Conservation (phyloP, 2,329 filamentous ascomycete species). For the Colletotrichum tanaceti region DNA sequence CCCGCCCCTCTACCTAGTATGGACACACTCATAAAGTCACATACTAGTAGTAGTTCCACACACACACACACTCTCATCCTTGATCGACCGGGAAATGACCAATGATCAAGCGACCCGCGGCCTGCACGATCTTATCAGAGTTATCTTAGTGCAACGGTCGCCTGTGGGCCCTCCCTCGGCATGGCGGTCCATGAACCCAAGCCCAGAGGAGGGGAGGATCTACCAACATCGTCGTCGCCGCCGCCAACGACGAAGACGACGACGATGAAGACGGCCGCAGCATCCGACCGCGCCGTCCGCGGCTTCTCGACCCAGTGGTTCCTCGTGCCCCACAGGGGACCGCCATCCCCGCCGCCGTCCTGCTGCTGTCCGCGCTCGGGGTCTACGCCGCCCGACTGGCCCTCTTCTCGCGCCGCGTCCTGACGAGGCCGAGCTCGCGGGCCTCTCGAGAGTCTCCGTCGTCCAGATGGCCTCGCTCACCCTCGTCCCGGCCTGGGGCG, state of each 20-base stretch:
- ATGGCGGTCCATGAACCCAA: too few species aligned
- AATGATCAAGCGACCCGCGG: background rate
- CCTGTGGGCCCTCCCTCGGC: too few species aligned
- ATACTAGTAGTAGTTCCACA: too few species aligned
- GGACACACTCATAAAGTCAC: background rate
- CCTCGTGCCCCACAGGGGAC: slow-evolving; percentile 53
- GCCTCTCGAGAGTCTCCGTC: slow-evolving; percentile 51
- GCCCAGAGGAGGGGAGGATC: too few species aligned
- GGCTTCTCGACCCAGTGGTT: slow-evolving; percentile 53
- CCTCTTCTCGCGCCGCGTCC: slow-evolving; percentile 49
- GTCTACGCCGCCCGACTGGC: slow-evolving; percentile 49
- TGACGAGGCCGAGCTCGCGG: slow-evolving; percentile 51
- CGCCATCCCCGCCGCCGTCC: slow-evolving; percentile 50
- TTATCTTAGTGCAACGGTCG: slow-evolving; percentile 1
- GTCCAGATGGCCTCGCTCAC: slow-evolving; percentile 44
- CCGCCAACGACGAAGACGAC: background rate
- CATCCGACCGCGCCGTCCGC: slow-evolving; percentile 43
- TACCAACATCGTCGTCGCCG: too few species aligned
- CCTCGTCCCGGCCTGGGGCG: slow-evolving; percentile 39
- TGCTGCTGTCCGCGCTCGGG: slow-evolving; percentile 46
- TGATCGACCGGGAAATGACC: too few species aligned
- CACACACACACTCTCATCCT: too few species aligned
- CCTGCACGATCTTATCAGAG: slow-evolving; percentile 2
- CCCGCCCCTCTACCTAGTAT: background rate
- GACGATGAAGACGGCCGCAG: background rate